A percentile compares a stretch with the other conserved stretches of the same genome.
Evolutionary conservation across 2,329 filamentous ascomycete species (phyloP).

Genomic region (Aulographum hederae): DNA sequence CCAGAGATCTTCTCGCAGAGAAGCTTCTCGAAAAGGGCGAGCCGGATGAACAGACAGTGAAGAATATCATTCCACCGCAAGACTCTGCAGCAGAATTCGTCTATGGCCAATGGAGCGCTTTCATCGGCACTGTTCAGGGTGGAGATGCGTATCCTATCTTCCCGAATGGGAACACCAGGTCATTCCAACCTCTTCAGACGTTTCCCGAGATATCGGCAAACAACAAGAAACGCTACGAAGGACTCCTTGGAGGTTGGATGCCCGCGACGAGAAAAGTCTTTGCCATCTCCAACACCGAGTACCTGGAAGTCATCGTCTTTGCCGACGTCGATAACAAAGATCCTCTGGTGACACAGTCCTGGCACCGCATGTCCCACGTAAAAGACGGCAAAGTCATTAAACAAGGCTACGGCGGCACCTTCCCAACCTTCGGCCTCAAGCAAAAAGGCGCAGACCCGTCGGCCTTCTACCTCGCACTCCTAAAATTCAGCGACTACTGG

Average conservation of each 20-base stretch:
- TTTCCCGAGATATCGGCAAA: background rate
- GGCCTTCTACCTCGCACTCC: slow-evolving; percentile 2
- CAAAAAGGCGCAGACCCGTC: background rate
- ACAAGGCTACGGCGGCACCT: slow-evolving; percentile 1
- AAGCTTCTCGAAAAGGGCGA: slow-evolving; percentile 1
- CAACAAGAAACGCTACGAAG: background rate
- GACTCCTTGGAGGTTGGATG: slow-evolving; percentile 4
- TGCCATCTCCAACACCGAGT: background rate
- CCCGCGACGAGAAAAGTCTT: slow-evolving; percentile 3
- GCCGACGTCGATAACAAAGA: slow-evolving; percentile 3
- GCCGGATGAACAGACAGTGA: slow-evolving; percentile 3
- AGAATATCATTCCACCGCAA: slow-evolving; percentile 2
- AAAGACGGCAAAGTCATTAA: slow-evolving; percentile 2
- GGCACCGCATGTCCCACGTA: slow-evolving; percentile 2
- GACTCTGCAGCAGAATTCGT: too few species aligned
- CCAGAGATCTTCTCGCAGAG: slow-evolving; percentile 2
- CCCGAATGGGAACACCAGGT: background rate
- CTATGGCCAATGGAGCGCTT: slow-evolving; percentile 1
- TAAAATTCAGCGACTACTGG: slow-evolving; percentile 4
- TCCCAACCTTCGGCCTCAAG: background rate
- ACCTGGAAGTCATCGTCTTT: slow-evolving; percentile 2
- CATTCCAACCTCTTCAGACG: background rate
- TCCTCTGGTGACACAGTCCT: slow-evolving; percentile 2
- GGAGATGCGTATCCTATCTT: slow-evolving; percentile 3
- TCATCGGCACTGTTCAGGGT: slow-evolving; percentile 3